phyloP scores from a whole-genome alignment of 208 protist species.

The Trypanosoma mega region DNA sequence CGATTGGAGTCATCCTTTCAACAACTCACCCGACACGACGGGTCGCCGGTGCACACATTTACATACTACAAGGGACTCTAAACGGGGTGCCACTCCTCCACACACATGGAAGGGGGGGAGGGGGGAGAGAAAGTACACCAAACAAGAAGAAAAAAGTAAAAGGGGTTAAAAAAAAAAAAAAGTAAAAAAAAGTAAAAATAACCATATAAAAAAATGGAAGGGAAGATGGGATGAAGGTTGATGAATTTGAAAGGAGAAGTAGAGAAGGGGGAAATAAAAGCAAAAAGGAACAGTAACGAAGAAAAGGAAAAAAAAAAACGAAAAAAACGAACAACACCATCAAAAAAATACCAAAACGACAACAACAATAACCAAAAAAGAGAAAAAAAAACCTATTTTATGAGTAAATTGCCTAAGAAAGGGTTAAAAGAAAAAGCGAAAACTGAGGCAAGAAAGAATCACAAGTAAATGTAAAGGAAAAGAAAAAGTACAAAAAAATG shows the following conservation, averaged over 20 bases:
- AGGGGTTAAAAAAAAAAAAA: background rate
- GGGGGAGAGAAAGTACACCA: too few relatives aligned
- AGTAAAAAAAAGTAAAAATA: background rate
- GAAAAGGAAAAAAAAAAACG: slow-evolving; percentile 3
- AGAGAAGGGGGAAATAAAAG: background rate
- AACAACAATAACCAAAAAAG: too few relatives aligned
- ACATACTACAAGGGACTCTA: slow-evolving; percentile 89
- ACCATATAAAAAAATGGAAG: background rate
- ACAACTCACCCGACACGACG: slow-evolving; percentile 57
- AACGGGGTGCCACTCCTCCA: too few relatives aligned
- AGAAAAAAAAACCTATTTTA: background rate
- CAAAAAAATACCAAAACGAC: background rate
- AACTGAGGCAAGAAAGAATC: background rate
- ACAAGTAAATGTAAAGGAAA: background rate
- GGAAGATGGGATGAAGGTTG: background rate
- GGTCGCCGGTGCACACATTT: slow-evolving; percentile 56
- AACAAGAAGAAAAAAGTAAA: too few relatives aligned
- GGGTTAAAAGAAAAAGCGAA: background rate
- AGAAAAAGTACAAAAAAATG: background rate
- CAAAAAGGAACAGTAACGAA: slow-evolving; percentile 1
- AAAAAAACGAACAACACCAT: background rate
- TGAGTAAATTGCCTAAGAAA: background rate
- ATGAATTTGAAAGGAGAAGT: background rate
- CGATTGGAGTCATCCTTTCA: slow-evolving; percentile 65
- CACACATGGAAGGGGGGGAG: too few relatives aligned